A percentile compares a stretch with the other conserved stretches of the same genome.
Conservation (phyloP, 768 basidiomycete species). For the Pulveroboletus ravenelii region DNA sequence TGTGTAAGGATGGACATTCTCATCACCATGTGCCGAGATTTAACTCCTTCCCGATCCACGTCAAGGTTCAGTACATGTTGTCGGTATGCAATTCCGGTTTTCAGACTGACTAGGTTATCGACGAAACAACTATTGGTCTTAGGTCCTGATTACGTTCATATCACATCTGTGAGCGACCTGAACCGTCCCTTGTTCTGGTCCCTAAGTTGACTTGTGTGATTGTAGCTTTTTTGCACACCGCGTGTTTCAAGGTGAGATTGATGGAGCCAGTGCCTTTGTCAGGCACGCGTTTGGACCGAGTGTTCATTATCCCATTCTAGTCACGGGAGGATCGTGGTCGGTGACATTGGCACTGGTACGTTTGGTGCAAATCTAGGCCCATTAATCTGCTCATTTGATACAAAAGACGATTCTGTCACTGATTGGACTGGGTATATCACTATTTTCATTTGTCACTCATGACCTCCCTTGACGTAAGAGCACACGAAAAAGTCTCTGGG, state of each 20-base stretch:
- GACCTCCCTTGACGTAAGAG: conserved; percentile 13
- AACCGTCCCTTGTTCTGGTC: not conserved
- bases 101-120: not conserved
- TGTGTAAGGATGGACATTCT: conserved; percentile 23
- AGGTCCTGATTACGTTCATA: conserved; percentile 26
- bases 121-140: not conserved
- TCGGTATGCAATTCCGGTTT: conserved; percentile 13
- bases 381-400: not conserved
- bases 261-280: not conserved
- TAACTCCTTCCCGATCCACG: not conserved
- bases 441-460: not conserved
- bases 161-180: conserved; percentile 21
- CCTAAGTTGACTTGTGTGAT: not conserved
- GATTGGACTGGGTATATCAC: conserved; percentile 20
- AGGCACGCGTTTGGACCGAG: too few relatives aligned
- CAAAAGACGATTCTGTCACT: conserved; percentile 17
- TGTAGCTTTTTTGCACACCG: conserved; percentile 25
- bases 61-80: conserved; percentile 23
- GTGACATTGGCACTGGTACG: conserved; percentile 19
- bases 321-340: conserved; percentile 14
- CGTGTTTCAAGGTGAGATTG: conserved; percentile 24
- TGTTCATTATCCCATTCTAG: conserved; percentile 6
- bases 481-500: conserved; percentile 21
- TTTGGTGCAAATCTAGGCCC: not conserved
- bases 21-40: not conserved